Conservation (phyloP, 129 eudicot genomes). For the Ambrosia trifida region DNA sequence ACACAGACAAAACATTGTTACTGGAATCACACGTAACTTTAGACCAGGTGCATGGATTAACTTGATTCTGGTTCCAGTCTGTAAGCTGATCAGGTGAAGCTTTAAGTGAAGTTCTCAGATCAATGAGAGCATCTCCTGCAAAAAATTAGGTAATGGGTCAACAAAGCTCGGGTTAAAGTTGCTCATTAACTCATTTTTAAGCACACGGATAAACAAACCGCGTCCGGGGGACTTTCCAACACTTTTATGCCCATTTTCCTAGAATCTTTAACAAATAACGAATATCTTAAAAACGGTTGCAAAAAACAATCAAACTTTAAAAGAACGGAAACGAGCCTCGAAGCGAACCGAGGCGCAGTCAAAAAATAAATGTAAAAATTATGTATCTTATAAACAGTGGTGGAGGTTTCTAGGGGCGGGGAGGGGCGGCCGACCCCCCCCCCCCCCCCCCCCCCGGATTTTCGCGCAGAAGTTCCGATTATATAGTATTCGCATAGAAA, state of each 20-base stretch:
- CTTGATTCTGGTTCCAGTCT: slow-evolving; percentile 85
- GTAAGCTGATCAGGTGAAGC: slow-evolving; percentile 71
- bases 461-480: too few species aligned
- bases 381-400: too few species aligned
- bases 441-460: too few species aligned
- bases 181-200: not conserved
- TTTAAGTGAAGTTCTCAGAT: slow-evolving; percentile 66
- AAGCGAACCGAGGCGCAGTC: too few species aligned
- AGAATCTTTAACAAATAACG: not conserved
- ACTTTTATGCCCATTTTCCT: not conserved
- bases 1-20: slow-evolving; percentile 57
- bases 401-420: too few species aligned
- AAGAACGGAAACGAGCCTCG: too few species aligned
- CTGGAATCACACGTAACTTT: slow-evolving; percentile 65
- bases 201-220: not conserved
- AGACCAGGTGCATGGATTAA: slow-evolving; percentile 93
- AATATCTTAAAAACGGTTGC: not conserved
- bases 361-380: too few species aligned
- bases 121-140: slow-evolving; percentile 83
- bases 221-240: not conserved
- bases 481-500: too few species aligned
- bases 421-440: too few species aligned
- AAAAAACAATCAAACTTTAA: too few species aligned
- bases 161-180: not conserved
- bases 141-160: slow-evolving; percentile 13